Evolutionary conservation across 2,329 filamentous ascomycete genomes (phyloP).

Genomic region (Escovopsis weberi): DNA sequence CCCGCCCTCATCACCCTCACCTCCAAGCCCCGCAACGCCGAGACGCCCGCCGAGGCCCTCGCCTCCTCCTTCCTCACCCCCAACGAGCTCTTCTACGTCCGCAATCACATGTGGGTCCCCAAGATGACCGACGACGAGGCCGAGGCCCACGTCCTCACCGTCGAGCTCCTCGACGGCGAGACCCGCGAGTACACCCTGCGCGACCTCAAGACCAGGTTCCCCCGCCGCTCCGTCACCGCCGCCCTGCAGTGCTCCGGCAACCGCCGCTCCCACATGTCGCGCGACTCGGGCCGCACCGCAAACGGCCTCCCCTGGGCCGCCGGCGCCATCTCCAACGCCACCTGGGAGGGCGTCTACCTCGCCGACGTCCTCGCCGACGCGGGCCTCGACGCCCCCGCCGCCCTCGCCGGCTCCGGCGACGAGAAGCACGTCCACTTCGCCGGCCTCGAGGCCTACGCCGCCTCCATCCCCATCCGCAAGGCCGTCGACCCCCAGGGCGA

Average conservation of each 20-base stretch:
- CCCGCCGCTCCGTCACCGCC: slow-evolving; percentile 35
- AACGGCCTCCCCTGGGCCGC: slow-evolving; percentile 46
- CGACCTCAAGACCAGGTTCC: slow-evolving; percentile 39
- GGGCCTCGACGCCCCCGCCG: slow-evolving; percentile 29
- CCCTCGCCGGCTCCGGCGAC: slow-evolving; percentile 21
- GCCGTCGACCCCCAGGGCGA: slow-evolving; percentile 46
- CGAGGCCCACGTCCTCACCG: slow-evolving; percentile 29
- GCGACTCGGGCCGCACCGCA: slow-evolving; percentile 26
- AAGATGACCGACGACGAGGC: slow-evolving; percentile 23
- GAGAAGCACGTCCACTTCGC: slow-evolving; percentile 41
- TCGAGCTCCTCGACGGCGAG: slow-evolving; percentile 42
- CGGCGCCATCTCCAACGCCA: slow-evolving; percentile 45
- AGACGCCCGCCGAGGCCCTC: slow-evolving; percentile 37
- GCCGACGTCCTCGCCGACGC: slow-evolving; percentile 42
- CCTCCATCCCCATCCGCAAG: slow-evolving; percentile 45
- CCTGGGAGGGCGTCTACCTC: slow-evolving; percentile 42
- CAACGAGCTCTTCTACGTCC: slow-evolving; percentile 41
- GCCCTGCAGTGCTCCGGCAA: slow-evolving; percentile 48
- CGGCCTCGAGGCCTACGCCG: slow-evolving; percentile 44
- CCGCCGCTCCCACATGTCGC: slow-evolving; percentile 43
- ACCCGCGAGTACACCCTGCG: slow-evolving; percentile 36
- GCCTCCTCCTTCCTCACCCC: slow-evolving; percentile 37
- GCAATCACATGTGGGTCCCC: slow-evolving; percentile 52
- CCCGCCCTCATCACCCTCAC: slow-evolving; percentile 35
- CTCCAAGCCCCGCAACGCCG: slow-evolving; percentile 44